Percentiles rank a stretch among this genome's conserved stretches.
Conservation (phyloP, 2,329 filamentous ascomycete genomes). For the Ophiosphaerella herpotricha region DNA sequence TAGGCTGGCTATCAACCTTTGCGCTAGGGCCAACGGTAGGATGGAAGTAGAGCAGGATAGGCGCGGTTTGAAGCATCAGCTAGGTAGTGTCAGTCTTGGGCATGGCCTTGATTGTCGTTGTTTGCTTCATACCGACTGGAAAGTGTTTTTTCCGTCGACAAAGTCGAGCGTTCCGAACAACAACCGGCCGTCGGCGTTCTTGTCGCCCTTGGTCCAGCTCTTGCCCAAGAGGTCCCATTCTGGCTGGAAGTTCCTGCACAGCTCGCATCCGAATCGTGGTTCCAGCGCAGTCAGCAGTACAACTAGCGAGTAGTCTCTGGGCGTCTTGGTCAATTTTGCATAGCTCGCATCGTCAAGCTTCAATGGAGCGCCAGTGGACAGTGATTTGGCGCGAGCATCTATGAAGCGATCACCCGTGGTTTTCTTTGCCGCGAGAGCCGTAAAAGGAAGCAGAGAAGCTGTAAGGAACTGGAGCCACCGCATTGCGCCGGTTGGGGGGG, state of each 20-base stretch:
- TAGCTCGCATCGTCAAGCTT: conserved; percentile 80
- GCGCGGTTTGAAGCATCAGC: conserved; percentile 93
- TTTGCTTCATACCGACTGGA: conserved; percentile 72
- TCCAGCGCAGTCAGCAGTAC: conserved; percentile 89
- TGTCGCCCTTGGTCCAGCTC: conserved; percentile 87
- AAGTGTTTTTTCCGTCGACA: conserved; percentile 77
- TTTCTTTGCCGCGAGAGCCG: conserved; percentile 68
- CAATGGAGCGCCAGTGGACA: conserved; percentile 65
- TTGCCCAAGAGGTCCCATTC: conserved; percentile 88
- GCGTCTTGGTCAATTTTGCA: conserved; percentile 72
- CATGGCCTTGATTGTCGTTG: background rate
- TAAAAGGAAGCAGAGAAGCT: conserved; percentile 65
- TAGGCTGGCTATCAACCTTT: conserved; percentile 67
- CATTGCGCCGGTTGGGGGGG: conserved; percentile 59
- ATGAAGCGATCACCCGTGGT: conserved; percentile 68
- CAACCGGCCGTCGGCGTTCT: conserved; percentile 70
- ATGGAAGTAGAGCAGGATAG: conserved; percentile 84
- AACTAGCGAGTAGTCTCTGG: conserved; percentile 81
- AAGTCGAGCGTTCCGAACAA: conserved; percentile 90
- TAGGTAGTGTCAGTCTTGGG: conserved; percentile 49
- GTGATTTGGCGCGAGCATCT: conserved; percentile 70
- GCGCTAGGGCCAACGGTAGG: conserved; percentile 84
- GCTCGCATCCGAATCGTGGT: conserved; percentile 76
- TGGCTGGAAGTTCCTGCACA: conserved; percentile 90
- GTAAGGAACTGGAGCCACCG: conserved; percentile 65